A percentile compares a stretch with the other conserved stretches of the same genome.
phyloP scores from a whole-genome alignment of 192 early-diverging fungal genomes.

The Piromyces sp. region DNA sequence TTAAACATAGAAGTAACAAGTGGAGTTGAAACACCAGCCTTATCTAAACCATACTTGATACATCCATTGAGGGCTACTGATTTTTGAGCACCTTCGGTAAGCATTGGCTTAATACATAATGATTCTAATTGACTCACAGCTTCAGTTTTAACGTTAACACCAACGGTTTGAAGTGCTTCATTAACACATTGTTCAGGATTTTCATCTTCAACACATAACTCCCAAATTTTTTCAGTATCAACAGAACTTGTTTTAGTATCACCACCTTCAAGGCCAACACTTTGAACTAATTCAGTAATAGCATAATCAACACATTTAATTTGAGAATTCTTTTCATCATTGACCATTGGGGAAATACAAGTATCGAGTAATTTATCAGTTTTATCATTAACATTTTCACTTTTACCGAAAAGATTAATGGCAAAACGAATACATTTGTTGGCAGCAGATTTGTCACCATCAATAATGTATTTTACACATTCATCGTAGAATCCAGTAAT shows the following conservation, averaged over 20 bases:
- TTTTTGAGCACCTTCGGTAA: background rate
- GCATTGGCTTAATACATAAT: background rate
- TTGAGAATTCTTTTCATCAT: background rate
- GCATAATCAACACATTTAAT: background rate
- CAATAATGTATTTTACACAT: background rate
- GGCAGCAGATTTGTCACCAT: background rate
- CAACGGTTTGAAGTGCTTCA: background rate
- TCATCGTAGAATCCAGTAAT: background rate
- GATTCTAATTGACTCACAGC: background rate
- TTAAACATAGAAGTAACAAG: background rate
- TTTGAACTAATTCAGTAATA: background rate
- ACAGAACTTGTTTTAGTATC: background rate
- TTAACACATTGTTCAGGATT: background rate
- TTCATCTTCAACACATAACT: background rate
- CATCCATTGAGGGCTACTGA: background rate
- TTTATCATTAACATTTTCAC: background rate
- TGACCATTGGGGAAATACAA: background rate
- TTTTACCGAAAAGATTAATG: background rate
- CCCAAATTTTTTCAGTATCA: background rate
- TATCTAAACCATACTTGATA: background rate
- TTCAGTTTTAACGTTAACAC: background rate
- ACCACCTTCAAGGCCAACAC: no score
- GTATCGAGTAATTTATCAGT: background rate
- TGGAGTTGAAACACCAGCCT: background rate
- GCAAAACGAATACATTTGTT: background rate